These are phyloP conservation scores for Trichosanthes cucumerina DNA, from an alignment of 306 rosid species.

Conservation along the genomic window DNA sequence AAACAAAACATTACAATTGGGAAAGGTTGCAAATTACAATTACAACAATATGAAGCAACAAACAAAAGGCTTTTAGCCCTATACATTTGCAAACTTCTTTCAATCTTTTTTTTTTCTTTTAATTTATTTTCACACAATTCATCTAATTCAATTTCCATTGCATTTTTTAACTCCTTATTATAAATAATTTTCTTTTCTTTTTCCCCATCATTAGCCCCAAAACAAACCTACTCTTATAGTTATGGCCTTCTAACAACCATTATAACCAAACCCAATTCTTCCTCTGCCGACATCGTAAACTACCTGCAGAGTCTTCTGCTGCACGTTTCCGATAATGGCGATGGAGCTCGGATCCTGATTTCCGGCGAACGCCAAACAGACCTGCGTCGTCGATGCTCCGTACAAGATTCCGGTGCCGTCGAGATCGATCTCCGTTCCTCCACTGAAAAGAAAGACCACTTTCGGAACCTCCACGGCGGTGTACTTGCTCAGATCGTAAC, in stretches of 20 bases:
- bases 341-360: slow-evolving; percentile 27
- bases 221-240: background rate
- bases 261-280: slow-evolving; percentile 42
- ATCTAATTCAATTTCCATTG: background rate
- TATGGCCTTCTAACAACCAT: slow-evolving; percentile 25
- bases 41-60: background rate
- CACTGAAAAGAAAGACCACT: slow-evolving; percentile 26
- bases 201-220: background rate
- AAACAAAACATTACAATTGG: background rate
- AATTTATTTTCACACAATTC: background rate
- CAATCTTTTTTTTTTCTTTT: background rate
- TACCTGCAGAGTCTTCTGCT: slow-evolving; percentile 48
- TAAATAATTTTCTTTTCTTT: no score
- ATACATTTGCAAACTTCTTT: background rate
- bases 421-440: slow-evolving; percentile 22
- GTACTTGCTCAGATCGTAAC: slow-evolving; percentile 37
- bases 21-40: background rate
- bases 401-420: slow-evolving; percentile 21
- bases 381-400: slow-evolving; percentile 17
- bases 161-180: background rate
- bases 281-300: slow-evolving; percentile 53
- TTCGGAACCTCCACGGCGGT: slow-evolving; percentile 18
- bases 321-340: slow-evolving; percentile 59
- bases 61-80: background rate
- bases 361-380: slow-evolving; percentile 52